Conservation (phyloP, 495 filamentous ascomycete species). For the Friedmanniomyces simplex region DNA sequence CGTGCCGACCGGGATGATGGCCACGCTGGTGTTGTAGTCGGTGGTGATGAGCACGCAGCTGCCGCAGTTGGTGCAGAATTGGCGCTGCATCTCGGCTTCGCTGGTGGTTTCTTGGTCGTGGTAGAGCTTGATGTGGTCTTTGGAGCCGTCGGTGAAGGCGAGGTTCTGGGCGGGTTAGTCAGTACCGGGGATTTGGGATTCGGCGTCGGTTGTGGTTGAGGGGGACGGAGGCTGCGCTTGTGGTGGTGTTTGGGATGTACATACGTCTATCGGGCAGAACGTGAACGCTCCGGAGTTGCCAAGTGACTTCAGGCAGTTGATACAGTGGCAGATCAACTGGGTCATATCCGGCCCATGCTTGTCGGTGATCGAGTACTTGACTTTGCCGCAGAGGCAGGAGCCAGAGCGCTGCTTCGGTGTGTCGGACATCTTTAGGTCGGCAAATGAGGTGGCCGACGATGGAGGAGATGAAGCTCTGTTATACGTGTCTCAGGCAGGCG, state of each 20-base stretch:
- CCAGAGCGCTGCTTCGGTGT: neutral
- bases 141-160: neutral
- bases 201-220: neutral
- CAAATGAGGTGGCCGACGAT: no score
- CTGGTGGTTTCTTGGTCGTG: neutral
- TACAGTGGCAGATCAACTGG: neutral
- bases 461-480: no score
- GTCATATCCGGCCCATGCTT: constrained; percentile 1
- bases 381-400: neutral
- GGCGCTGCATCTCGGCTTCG: neutral
- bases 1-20: neutral
- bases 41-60: constrained; percentile 5
- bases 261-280: neutral
- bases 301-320: neutral
- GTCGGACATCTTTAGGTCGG: neutral
- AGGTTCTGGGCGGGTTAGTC: neutral
- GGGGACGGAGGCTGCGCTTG: no score
- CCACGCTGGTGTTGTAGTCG: neutral
- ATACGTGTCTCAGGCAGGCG: no score
- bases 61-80: constrained; percentile 1
- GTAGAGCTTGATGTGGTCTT: neutral
- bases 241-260: neutral
- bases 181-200: neutral
- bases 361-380: neutral
- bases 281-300: neutral